Evolutionary conservation across 2,329 filamentous ascomycete species (phyloP).

Genomic region (Diaporthe vaccinii): DNA sequence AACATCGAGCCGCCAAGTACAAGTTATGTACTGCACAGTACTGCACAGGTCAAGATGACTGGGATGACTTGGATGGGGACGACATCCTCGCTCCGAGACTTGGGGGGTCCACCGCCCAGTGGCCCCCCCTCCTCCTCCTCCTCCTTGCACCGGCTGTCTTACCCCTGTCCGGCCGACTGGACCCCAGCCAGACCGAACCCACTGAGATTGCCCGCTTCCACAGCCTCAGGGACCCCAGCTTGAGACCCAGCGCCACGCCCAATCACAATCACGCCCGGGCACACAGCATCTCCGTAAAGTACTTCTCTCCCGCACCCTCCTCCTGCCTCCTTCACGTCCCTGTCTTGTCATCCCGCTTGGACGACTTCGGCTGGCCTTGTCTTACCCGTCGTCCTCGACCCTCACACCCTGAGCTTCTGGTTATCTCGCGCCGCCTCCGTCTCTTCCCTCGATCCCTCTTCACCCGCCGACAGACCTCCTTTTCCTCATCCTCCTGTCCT

Average conservation of each 20-base stretch:
- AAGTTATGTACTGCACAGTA: conserved; percentile 33
- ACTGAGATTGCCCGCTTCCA: conserved; percentile 38
- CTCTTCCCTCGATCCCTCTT: conserved; percentile 26
- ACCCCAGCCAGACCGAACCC: conserved; percentile 35
- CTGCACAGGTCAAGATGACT: conserved; percentile 16
- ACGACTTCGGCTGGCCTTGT: conserved; percentile 40
- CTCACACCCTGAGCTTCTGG: conserved; percentile 22
- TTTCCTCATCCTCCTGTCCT: background rate
- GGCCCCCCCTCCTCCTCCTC: conserved; percentile 35
- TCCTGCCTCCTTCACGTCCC: conserved; percentile 36
- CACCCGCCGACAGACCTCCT: conserved; percentile 9
- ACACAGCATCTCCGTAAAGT: conserved; percentile 38
- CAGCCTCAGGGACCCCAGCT: conserved; percentile 38
- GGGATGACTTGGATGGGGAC: conserved; percentile 23
- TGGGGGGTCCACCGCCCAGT: conserved; percentile 31
- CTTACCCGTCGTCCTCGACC: conserved; percentile 37
- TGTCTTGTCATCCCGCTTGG: conserved; percentile 38
- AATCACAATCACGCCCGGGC: conserved; percentile 38
- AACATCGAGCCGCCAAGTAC: conserved; percentile 31
- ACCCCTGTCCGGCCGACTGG: conserved; percentile 40
- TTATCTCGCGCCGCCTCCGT: conserved; percentile 33
- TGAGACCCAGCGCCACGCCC: conserved; percentile 37
- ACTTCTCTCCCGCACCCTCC: conserved; percentile 42
- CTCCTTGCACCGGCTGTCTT: conserved; percentile 41
- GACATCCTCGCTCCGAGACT: conserved; percentile 33